A percentile compares a stretch with the other conserved stretches of the same genome.
These are phyloP conservation scores for Backusella liffmaniae DNA, from an alignment of 192 early-diverging fungal genomes.

Conservation along the genomic window DNA sequence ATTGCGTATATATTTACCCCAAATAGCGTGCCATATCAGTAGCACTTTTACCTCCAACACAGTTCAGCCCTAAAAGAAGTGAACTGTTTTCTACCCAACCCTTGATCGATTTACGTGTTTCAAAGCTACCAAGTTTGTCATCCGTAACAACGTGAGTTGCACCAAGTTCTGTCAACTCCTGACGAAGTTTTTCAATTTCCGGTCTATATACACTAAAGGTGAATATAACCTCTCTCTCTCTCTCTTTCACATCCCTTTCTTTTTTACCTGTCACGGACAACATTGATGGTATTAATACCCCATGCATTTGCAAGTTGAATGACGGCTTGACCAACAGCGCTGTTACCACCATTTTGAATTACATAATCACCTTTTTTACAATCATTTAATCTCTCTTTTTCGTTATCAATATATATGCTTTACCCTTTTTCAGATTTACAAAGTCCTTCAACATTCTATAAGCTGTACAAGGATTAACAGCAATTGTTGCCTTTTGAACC, in stretches of 20 bases:
- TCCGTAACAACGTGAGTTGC: slow-evolving; percentile 77
- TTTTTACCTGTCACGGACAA: slow-evolving; percentile 69
- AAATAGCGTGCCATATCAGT: slow-evolving; percentile 71
- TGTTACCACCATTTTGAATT: slow-evolving; percentile 95
- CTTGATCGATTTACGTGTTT: slow-evolving; percentile 46
- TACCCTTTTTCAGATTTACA: slow-evolving; percentile 57
- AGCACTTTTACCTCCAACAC: slow-evolving; percentile 82
- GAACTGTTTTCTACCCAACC: slow-evolving; percentile 38
- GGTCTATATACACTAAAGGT: slow-evolving; percentile 40
- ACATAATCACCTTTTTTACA: slow-evolving; percentile 67
- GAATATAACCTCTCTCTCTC: not conserved
- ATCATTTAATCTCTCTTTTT: not conserved
- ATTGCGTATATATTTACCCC: slow-evolving; percentile 22
- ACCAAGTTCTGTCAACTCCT: slow-evolving; percentile 54
- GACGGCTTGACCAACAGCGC: slow-evolving; percentile 87
- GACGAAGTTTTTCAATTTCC: slow-evolving; percentile 54
- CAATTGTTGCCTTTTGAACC: slow-evolving; percentile 72
- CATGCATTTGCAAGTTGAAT: slow-evolving; percentile 82
- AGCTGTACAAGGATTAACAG: slow-evolving; percentile 84
- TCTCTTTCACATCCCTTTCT: not conserved
- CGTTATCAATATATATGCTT: not conserved
- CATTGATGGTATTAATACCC: slow-evolving; percentile 83
- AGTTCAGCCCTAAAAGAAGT: slow-evolving; percentile 79
- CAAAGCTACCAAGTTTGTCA: slow-evolving; percentile 59
- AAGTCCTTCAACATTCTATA: slow-evolving; percentile 93